phyloP scores from a whole-genome alignment of 768 basidiomycete species.

The Boletus sp. region DNA sequence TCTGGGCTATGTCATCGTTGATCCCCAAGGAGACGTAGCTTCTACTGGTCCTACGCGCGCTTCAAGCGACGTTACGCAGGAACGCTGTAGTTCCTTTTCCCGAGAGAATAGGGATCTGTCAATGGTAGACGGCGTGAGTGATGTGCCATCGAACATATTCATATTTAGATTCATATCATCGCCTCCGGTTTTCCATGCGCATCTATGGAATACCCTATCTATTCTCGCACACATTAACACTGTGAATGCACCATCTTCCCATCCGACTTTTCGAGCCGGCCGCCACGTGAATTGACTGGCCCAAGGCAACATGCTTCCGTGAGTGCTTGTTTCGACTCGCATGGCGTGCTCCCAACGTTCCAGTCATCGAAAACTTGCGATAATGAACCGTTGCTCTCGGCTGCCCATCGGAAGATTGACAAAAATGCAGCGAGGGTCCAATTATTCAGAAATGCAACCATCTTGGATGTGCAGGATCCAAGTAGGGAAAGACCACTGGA shows the following conservation, averaged over 20 bases:
- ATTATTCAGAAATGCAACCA: too few species aligned
- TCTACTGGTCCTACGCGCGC: background rate
- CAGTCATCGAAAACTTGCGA: background rate
- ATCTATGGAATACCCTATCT: background rate
- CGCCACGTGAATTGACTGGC: background rate
- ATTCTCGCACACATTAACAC: background rate
- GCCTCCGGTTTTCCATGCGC: background rate
- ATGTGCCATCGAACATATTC: background rate
- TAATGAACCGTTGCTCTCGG: background rate
- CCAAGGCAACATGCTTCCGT: background rate
- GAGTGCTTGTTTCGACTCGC: background rate
- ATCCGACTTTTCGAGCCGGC: background rate
- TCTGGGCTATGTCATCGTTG: conserved; percentile 19
- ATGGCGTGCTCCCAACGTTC: background rate
- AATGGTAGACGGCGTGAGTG: background rate
- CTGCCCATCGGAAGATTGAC: background rate
- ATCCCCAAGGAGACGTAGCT: background rate
- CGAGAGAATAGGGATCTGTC: background rate
- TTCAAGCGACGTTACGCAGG: background rate
- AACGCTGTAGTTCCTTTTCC: background rate
- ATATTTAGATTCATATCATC: background rate
- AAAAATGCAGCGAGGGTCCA: too few species aligned
- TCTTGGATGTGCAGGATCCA: too few species aligned
- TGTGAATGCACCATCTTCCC: background rate
- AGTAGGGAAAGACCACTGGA: background rate